Evolutionary conservation across 129 eudicot genomes (phyloP).

Genomic region (Daucus carota): DH1_v3.0 NC_030381.2:51616501-51617000

Average conservation of each 20-base stretch:
- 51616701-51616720: no score
- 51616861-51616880: not conserved
- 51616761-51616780: not conserved
- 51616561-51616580: not conserved
- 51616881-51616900: not conserved
- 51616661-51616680: no score
- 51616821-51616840: not conserved
- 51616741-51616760: no score
- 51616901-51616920: not conserved
- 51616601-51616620: not conserved
- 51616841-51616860: not conserved
- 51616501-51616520: not conserved
- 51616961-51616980: slow-evolving; percentile 1
- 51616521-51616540: not conserved
- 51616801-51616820: not conserved
- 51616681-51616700: no score
- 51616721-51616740: no score
- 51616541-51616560: not conserved
- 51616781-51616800: not conserved
- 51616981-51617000: slow-evolving; percentile 46
- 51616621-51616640: not conserved
- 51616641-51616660: no score
- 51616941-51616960: not conserved
- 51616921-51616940: not conserved
- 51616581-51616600: not conserved